These are phyloP conservation scores for Leptomonas pyrrhocoris DNA, from an alignment of 208 protist species.

Conservation along the genomic window DNA sequence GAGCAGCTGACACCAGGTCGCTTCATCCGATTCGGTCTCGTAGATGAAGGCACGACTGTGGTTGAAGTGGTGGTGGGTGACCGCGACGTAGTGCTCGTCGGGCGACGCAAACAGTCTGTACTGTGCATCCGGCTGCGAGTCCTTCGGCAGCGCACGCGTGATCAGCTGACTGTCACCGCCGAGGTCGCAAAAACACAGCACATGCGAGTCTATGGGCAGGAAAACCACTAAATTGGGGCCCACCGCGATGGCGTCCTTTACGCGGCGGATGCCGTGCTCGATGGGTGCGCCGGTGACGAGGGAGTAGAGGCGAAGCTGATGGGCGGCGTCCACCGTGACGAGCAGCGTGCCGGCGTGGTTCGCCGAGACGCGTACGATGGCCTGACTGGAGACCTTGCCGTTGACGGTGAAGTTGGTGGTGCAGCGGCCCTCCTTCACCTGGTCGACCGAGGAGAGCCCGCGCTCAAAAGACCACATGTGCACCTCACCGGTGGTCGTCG, in stretches of 20 bases:
- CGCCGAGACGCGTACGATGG: slow-evolving; percentile 42
- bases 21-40: slow-evolving; percentile 31
- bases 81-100: slow-evolving; percentile 34
- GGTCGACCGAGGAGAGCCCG: slow-evolving; percentile 59
- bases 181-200: slow-evolving; percentile 25
- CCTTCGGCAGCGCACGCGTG: slow-evolving; percentile 34
- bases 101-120: slow-evolving; percentile 27
- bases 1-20: slow-evolving; percentile 48
- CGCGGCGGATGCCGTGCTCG: slow-evolving; percentile 29
- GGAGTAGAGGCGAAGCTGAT: slow-evolving; percentile 44
- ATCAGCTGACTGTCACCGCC: slow-evolving; percentile 17
- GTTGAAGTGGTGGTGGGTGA: slow-evolving; percentile 27
- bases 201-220: slow-evolving; percentile 15
- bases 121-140: slow-evolving; percentile 29
- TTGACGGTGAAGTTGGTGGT: slow-evolving; percentile 67
- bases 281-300: slow-evolving; percentile 35
- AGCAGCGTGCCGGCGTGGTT: slow-evolving; percentile 40
- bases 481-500: slow-evolving; percentile 58
- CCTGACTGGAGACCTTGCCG: slow-evolving; percentile 54
- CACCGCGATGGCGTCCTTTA: slow-evolving; percentile 38
- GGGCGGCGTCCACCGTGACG: slow-evolving; percentile 30
- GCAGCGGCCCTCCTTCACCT: slow-evolving; percentile 46
- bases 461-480: slow-evolving; percentile 56
- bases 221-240: slow-evolving; percentile 47
- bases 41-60: slow-evolving; percentile 44